phyloP scores from a whole-genome alignment of 305 asterid genomes.

The Fraxinus albicans region DNA sequence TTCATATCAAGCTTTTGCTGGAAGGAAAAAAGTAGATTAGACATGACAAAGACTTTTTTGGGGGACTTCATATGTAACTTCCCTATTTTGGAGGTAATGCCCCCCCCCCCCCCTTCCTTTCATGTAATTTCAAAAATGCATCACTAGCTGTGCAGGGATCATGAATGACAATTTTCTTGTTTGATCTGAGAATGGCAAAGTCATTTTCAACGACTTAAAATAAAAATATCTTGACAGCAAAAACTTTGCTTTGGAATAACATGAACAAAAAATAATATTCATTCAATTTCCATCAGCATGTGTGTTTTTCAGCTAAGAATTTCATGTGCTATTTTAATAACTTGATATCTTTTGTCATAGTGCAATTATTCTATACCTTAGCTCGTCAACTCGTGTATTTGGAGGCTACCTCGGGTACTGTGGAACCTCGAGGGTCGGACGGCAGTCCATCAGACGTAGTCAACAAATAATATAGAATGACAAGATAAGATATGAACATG shows the following conservation, averaged over 20 bases:
- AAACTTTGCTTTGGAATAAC: neutral
- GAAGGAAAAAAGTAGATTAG: slow-evolving; percentile 7
- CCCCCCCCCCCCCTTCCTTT: no score
- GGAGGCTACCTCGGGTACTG: no score
- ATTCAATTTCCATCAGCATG: neutral
- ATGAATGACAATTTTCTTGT: neutral
- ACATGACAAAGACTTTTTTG: slow-evolving; percentile 21
- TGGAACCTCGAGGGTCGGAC: no score
- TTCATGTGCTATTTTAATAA: neutral
- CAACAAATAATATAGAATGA: no score
- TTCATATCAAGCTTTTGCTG: slow-evolving; percentile 20
- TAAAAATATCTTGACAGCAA: slow-evolving; percentile 2
- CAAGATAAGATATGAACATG: no score
- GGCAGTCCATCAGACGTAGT: no score
- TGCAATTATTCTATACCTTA: no score
- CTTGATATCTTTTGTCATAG: neutral
- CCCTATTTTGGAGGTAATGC: slow-evolving; percentile 25
- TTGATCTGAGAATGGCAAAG: no score
- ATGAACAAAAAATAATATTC: neutral
- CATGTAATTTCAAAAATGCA: slow-evolving; percentile 17
- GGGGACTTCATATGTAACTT: slow-evolving; percentile 30
- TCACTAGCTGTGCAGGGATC: neutral
- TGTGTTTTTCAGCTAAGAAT: neutral
- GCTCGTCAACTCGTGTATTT: no score
- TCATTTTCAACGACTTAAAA: slow-evolving; percentile 11